Conservation (phyloP, 768 basidiomycete genomes). For the Hypsizygus marmoreus region DNA sequence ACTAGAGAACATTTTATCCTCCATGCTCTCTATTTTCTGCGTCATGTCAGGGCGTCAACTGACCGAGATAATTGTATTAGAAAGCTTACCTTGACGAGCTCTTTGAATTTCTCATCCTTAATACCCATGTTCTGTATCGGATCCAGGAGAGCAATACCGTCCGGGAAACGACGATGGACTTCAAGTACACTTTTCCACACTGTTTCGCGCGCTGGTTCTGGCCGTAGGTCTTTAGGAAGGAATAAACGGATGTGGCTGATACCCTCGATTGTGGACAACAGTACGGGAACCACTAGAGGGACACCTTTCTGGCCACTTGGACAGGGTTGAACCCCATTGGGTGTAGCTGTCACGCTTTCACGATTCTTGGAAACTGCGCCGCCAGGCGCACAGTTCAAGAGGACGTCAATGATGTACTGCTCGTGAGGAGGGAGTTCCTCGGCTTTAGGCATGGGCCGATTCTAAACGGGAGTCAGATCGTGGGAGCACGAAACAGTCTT, state of each 20-base stretch:
- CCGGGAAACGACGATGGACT: constrained; percentile 87
- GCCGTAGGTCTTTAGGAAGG: constrained; percentile 88
- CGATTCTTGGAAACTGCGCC: constrained; percentile 62
- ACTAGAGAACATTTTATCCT: constrained; percentile 80
- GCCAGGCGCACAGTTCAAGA: constrained; percentile 76
- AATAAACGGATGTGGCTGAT: constrained; percentile 86
- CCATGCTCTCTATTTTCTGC: constrained; percentile 91
- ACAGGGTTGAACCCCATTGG: constrained; percentile 78
- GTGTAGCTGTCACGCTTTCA: constrained; percentile 53
- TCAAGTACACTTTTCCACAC: constrained; percentile 90
- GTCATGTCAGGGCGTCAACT: not conserved
- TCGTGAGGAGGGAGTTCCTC: constrained; percentile 82
- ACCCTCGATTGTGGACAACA: constrained; percentile 83
- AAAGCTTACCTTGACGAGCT: constrained; percentile 70
- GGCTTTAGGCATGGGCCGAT: constrained; percentile 62
- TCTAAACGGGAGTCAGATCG: constrained; percentile 37
- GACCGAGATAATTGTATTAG: not conserved
- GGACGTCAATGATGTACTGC: constrained; percentile 91
- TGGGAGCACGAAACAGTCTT: not conserved
- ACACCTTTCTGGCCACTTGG: constrained; percentile 69
- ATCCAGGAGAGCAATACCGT: constrained; percentile 85
- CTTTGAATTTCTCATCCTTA: constrained; percentile 90
- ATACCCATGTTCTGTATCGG: constrained; percentile 96
- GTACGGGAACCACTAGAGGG: constrained; percentile 84
- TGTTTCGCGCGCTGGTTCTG: constrained; percentile 73